Base-by-base conservation (phyloP, 371 early-diverging fungal genomes). In the Mucor saturninus region DNA sequence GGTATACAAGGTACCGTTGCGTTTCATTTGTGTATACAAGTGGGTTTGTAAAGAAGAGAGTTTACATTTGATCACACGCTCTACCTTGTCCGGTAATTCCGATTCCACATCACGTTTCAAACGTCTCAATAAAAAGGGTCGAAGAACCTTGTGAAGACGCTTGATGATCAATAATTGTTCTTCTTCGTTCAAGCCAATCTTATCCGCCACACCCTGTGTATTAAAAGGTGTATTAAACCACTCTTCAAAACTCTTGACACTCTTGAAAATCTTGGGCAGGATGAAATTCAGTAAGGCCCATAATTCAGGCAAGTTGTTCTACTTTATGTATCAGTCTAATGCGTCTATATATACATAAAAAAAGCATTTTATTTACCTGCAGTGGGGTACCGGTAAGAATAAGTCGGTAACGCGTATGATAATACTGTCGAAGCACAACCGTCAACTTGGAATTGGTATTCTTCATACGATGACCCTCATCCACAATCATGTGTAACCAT, bases 391-490 rank as follows among this genome's bases (percentile, higher is more conserved):
- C 99, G 2, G 99, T 99, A 55, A 99, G 82, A 67, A 99, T 94
- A 40, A 99, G 84, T n/a, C 99, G 91, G 73, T 98, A 97, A 31
- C 94, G 86, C 10, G 91, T 89, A 39, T 84, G 80, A 72, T 98
- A 95, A 70, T 84, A 86, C 61, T 91, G 90, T 45, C 91, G 89
- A 59, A 99, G 73, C 26, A 91, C 92, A 10, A 76, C 67, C n/a
- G 95, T 89, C 56, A 98, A 83, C 69, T 95, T 97, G 38, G 95
- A 93, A 43, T 93, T 82, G 29, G 90, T 76, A 74, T 99, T 99
- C 83, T 99, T 99, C 89, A 99, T 92, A 72, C 99, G 92, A 72
- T 99, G 99, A 48, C 98, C 99, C 77, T 99, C 99, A 71, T 99
- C 99, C 59, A 99, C 92, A 62, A 99, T 95, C 76, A 93, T 88